phyloP scores from a whole-genome alignment of 2,329 filamentous ascomycete species.

The Mycosphaerella arachidis region DNA sequence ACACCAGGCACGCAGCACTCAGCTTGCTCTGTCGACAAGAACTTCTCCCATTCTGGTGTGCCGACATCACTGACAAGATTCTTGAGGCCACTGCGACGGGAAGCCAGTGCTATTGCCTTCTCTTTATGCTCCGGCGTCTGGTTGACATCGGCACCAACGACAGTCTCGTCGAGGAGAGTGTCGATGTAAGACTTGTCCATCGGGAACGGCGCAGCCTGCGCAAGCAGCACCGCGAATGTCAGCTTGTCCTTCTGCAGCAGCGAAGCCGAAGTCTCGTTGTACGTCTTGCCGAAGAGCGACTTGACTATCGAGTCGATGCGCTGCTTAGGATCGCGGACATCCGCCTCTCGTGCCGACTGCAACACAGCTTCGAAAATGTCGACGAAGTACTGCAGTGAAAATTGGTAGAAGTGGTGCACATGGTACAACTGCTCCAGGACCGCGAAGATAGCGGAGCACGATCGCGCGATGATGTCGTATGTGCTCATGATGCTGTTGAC shows the following conservation, averaged over 20 bases:
- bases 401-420: conserved; percentile 99
- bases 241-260: conserved; percentile 91
- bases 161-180: conserved; percentile 70
- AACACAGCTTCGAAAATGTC: conserved; percentile 95
- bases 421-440: conserved; percentile 96
- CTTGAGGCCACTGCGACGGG: conserved; percentile 68
- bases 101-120: conserved; percentile 64
- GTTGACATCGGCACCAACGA: conserved; percentile 75
- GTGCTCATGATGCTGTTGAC: conserved; percentile 93
- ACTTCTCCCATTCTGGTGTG: conserved; percentile 68
- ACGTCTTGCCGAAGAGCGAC: conserved; percentile 85
- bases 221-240: conserved; percentile 88
- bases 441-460: conserved; percentile 95
- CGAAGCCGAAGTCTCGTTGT: conserved; percentile 88
- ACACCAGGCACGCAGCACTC: conserved; percentile 76
- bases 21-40: conserved; percentile 79
- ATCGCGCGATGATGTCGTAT: conserved; percentile 87
- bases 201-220: conserved; percentile 90
- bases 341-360: conserved; percentile 71
- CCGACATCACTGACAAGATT: conserved; percentile 62
- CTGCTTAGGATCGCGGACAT: conserved; percentile 52
- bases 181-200: conserved; percentile 93
- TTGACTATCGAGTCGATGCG: conserved; percentile 87
- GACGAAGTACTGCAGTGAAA: conserved; percentile 96
- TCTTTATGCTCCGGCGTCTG: conserved; percentile 61